These are phyloP conservation scores for Phytophthora litchii DNA, from an alignment of 352 stramenopile genomes.

Conservation along the genomic window DNA sequence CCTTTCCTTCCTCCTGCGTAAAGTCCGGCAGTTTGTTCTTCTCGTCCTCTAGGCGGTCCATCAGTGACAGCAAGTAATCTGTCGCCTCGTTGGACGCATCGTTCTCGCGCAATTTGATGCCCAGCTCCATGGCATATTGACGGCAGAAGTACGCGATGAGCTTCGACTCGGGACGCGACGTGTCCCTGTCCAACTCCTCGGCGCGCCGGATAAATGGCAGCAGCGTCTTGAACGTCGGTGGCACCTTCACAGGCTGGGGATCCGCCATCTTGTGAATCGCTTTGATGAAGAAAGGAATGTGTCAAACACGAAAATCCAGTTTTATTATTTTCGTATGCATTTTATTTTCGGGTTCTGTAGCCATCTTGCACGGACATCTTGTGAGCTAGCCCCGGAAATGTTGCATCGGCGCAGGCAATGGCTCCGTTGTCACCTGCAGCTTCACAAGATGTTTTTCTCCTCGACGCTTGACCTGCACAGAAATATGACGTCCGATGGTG, in stretches of 20 bases:
- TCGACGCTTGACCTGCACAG: conserved; percentile 66
- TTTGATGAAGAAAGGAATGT: neutral
- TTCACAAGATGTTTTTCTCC: conserved; percentile 51
- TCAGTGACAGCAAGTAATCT: conserved; percentile 88
- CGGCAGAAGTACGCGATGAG: conserved; percentile 95
- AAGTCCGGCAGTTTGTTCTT: conserved; percentile 91
- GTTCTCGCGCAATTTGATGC: conserved; percentile 87
- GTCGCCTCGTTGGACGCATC: conserved; percentile 82
- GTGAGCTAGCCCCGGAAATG: conserved; percentile 21
- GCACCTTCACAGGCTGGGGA: conserved; percentile 77
- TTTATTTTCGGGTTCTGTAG: conserved; percentile 8
- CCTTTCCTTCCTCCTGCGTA: conserved; percentile 90
- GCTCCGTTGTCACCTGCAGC: conserved; percentile 68
- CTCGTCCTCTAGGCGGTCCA: conserved; percentile 92
- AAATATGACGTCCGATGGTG: conserved; percentile 70
- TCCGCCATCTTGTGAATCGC: conserved; percentile 55
- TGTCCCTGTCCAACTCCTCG: conserved; percentile 95
- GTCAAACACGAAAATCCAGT: conserved; percentile 15
- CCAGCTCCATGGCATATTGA: conserved; percentile 89
- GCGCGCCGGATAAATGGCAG: conserved; percentile 94
- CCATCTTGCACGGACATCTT: conserved; percentile 2
- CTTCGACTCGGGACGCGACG: conserved; percentile 89
- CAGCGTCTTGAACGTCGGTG: conserved; percentile 93
- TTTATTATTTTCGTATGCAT: neutral
- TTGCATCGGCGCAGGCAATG: conserved; percentile 48